Evolutionary conservation across 1,284 basidiomycete genomes (phyloP).

Genomic region (Pterula multifida): DNA sequence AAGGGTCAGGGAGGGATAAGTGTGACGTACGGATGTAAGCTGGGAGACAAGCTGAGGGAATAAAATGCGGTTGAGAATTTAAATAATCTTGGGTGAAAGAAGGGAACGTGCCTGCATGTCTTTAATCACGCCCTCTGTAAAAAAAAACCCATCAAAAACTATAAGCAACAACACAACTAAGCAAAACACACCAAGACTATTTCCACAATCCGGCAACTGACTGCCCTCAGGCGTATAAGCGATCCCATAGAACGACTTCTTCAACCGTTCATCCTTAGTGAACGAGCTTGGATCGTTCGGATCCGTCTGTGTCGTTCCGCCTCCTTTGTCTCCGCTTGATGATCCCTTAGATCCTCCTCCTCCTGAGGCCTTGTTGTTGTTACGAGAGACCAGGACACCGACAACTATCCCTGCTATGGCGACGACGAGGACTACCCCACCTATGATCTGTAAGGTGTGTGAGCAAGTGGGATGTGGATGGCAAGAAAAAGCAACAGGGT

Average conservation of each 20-base stretch:
- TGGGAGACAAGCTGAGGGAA: too few species aligned
- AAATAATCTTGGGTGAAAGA: too few species aligned
- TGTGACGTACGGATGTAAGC: too few species aligned
- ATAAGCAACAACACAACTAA: constrained; percentile 18
- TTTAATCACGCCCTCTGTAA: constrained; percentile 27
- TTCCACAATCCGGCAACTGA: constrained; percentile 34
- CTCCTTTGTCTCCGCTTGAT: constrained; percentile 18
- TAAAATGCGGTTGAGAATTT: too few species aligned
- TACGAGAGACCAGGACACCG: constrained; percentile 15
- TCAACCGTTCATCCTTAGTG: constrained; percentile 35
- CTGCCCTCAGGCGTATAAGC: constrained; percentile 53
- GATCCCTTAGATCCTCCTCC: constrained; percentile 8
- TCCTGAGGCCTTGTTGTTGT: constrained; percentile 11
- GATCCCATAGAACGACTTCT: constrained; percentile 39
- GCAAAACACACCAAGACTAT: constrained; percentile 22
- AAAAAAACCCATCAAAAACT: constrained; percentile 30
- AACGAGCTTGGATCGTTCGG: constrained; percentile 48
- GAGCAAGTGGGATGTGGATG: constrained; percentile 7
- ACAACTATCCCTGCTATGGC: constrained; percentile 19
- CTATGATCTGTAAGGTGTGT: constrained; percentile 18
- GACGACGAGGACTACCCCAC: constrained; percentile 16
- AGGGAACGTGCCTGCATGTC: too few species aligned
- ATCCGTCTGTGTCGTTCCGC: too few species aligned
- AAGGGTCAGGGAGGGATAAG: too few species aligned
- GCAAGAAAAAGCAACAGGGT: constrained; percentile 1